A percentile compares a stretch with the other conserved stretches of the same genome.
Conservation (phyloP, 495 filamentous ascomycete species). For the Daldinia childiae region DNA sequence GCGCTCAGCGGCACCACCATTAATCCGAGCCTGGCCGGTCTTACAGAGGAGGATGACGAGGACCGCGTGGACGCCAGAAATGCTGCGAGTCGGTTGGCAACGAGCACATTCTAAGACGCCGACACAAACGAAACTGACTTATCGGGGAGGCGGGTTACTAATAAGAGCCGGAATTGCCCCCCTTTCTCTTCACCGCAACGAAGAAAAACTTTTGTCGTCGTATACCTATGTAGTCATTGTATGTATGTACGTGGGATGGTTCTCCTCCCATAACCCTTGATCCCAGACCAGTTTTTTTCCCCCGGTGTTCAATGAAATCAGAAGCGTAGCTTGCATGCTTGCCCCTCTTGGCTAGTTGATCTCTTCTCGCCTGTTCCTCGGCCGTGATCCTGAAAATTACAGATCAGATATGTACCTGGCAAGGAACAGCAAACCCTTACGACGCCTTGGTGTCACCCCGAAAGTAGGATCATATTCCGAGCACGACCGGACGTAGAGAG, state of each 20-base stretch:
- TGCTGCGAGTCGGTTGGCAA: slow-evolving; percentile 90
- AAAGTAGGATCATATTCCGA: slow-evolving; percentile 31
- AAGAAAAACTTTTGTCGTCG: slow-evolving; percentile 17
- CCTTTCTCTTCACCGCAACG: slow-evolving; percentile 12
- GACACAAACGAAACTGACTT: slow-evolving; percentile 8
- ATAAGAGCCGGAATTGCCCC: slow-evolving; percentile 29
- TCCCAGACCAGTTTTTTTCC: slow-evolving; percentile 8
- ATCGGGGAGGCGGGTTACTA: slow-evolving; percentile 15
- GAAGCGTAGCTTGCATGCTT: slow-evolving; percentile 15
- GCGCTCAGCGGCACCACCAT: slow-evolving; percentile 65
- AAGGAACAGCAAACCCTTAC: not conserved
- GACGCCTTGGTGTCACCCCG: slow-evolving; percentile 28
- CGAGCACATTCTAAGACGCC: slow-evolving; percentile 80
- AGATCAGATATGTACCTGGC: slow-evolving; percentile 2
- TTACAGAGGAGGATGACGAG: slow-evolving; percentile 89
- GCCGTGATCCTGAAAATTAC: slow-evolving; percentile 8
- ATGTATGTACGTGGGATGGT: slow-evolving; percentile 24
- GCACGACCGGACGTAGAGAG: slow-evolving; percentile 12
- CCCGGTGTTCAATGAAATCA: slow-evolving; percentile 24
- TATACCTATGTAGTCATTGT: slow-evolving; percentile 36
- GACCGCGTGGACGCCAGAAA: slow-evolving; percentile 95
- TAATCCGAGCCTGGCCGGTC: slow-evolving; percentile 66
- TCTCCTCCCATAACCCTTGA: slow-evolving; percentile 9
- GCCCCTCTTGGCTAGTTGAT: not conserved
- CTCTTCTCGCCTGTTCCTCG: not conserved